A percentile compares a stretch with the other conserved stretches of the same genome.
Evolutionary conservation across 2,329 filamentous ascomycete species (phyloP).

Genomic region (Pezizomycotina sp.): DNA sequence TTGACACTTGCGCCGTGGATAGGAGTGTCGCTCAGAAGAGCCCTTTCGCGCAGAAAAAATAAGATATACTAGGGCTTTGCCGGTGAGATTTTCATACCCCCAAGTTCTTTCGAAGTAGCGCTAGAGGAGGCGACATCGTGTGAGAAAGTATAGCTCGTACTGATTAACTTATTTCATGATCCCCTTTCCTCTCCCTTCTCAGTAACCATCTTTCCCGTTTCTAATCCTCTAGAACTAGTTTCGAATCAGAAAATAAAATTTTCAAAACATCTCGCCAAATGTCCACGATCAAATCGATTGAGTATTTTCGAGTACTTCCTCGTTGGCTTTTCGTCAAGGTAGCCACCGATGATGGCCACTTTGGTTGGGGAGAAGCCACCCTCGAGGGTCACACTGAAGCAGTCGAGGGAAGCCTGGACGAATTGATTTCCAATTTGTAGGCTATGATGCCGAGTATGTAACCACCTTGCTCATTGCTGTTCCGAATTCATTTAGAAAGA

Average conservation of each 20-base stretch:
- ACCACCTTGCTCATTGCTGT: neutral
- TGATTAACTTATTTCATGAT: too few relatives aligned
- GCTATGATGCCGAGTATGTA: slow-evolving; percentile 42
- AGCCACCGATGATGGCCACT: slow-evolving; percentile 37
- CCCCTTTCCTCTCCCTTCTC: too few relatives aligned
- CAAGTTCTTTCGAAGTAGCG: too few relatives aligned
- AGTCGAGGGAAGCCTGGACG: slow-evolving; percentile 43
- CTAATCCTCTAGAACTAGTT: neutral
- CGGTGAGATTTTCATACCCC: too few relatives aligned
- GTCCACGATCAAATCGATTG: slow-evolving; percentile 42
- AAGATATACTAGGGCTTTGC: too few relatives aligned
- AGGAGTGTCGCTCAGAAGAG: too few relatives aligned
- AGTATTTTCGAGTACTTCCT: slow-evolving; percentile 46
- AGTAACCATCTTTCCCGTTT: too few relatives aligned
- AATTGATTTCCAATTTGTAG: slow-evolving; percentile 39
- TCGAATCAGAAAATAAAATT: too few relatives aligned
- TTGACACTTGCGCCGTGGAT: too few relatives aligned
- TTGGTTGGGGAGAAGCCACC: slow-evolving; percentile 46
- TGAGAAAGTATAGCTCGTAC: too few relatives aligned
- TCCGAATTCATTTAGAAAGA: neutral
- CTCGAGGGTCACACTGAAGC: slow-evolving; percentile 45
- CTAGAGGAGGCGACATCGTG: too few relatives aligned
- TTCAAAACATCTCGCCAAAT: slow-evolving; percentile 28
- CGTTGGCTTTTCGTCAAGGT: slow-evolving; percentile 49
- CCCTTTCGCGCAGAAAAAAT: too few relatives aligned